A percentile compares a stretch with the other conserved stretches of the same genome.
These are phyloP conservation scores for Ambrosia trifida DNA, from an alignment of 129 eudicot genomes.

Conservation along the genomic window DNA sequence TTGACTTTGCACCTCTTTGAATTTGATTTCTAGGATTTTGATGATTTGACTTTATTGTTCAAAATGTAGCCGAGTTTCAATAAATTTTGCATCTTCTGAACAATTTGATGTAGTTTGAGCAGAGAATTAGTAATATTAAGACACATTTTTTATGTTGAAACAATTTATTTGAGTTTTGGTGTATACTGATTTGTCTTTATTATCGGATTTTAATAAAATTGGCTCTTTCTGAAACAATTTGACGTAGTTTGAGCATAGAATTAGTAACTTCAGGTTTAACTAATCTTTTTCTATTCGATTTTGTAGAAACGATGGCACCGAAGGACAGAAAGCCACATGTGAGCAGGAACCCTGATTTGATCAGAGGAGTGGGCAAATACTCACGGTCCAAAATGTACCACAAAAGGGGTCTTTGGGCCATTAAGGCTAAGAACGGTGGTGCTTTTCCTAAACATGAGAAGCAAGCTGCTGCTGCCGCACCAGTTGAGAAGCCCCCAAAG, in stretches of 20 bases:
- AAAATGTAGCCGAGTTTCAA: neutral
- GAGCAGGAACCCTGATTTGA: slow-evolving; percentile 69
- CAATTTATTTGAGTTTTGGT: no score
- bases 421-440: slow-evolving; percentile 87
- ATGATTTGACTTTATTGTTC: no score
- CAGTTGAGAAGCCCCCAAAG: slow-evolving; percentile 52
- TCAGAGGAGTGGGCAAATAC: slow-evolving; percentile 66
- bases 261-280: neutral
- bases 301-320: slow-evolving; percentile 43
- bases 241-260: no score
- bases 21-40: no score
- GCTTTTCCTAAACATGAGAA: slow-evolving; percentile 53
- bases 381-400: slow-evolving; percentile 84
- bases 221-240: no score
- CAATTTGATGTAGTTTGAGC: neutral
- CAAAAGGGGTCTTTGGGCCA: slow-evolving; percentile 89
- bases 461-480: slow-evolving; percentile 39
- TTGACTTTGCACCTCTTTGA: no score
- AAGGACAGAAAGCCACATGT: slow-evolving; percentile 41
- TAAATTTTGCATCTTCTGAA: neutral
- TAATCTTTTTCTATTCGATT: neutral
- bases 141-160: no score
- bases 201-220: no score
- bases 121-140: neutral
- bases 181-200: no score